Base-by-base conservation (phyloP, 2,329 filamentous ascomycete genomes). In the Geosmithia morbida region DNA sequence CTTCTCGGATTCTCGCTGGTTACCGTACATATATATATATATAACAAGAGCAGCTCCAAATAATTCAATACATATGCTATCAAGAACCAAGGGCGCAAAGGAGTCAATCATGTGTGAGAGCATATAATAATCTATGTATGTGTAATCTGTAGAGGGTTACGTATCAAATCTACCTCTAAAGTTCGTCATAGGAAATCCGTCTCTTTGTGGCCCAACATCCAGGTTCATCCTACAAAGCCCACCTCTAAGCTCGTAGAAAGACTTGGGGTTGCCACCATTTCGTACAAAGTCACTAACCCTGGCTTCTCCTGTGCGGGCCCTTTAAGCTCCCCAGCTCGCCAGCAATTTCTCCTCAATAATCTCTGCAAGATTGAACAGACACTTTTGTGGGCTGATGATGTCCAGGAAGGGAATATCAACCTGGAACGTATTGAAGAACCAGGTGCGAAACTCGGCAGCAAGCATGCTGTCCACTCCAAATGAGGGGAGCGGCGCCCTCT, bases 401-500 rank as follows among this genome's bases (percentile, higher is more conserved):
- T 56, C 52, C n/a, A 59, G 49, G 41, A 62, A 61, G 8, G 61
- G 56, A 3, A 67, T 51, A 46, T 67, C 60, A 2, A 65, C 52
- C 29, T 54, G 56, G 47, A 64, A 60, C 10, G 53, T 51, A 6
- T 53, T 49, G 44, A 55, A 65, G 26, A 66, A 55, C 61, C 61
- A 66, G 1, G 56, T 56, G 16, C 66, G 56, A 43, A 68, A 61
- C 50, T 68, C 66, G 10, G 61, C 56, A 0, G 57, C 64, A 37
- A 68, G 56, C 61, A 69, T 66, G 47, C 61, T 64, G 50, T 68
- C 65, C 16, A 69, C 51, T 7, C 66, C 65, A 49, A 60, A 68
- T 1, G 51, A 46, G 0, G 55, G 46, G 3, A 68, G 49, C 8
- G 60, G 47, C 45, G 54, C 56, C 17, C 47, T 41, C 3, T 41